Evolutionary conservation across 768 basidiomycete species (phyloP).

Genomic region (Amanita fuliginea): DNA sequence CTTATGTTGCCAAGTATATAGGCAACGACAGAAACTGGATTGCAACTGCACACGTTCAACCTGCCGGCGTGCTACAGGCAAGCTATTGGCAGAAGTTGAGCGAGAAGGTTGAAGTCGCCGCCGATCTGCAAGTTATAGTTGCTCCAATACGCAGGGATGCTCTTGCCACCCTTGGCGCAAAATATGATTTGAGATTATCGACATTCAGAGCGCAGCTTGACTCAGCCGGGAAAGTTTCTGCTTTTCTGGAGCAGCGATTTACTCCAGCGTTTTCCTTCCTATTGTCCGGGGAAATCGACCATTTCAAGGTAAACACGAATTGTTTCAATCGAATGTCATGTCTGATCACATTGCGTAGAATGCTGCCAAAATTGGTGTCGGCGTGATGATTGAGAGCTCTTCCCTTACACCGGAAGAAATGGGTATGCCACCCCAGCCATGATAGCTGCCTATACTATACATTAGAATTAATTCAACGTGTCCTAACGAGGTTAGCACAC

Average conservation of each 20-base stretch:
- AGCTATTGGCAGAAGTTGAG: constrained; percentile 96
- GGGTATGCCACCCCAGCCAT: constrained; percentile 48
- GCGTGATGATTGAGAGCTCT: constrained; percentile 94
- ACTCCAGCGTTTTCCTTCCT: constrained; percentile 92
- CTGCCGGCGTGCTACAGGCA: constrained; percentile 73
- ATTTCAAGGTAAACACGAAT: constrained; percentile 69
- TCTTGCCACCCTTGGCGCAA: constrained; percentile 87
- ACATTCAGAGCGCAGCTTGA: constrained; percentile 94
- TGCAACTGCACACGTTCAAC: constrained; percentile 84
- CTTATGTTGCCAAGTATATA: constrained; percentile 77
- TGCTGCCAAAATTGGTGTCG: constrained; percentile 88
- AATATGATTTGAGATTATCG: constrained; percentile 91
- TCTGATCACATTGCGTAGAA: constrained; percentile 47
- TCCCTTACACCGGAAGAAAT: constrained; percentile 77
- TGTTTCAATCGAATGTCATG: neutral
- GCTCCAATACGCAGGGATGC: constrained; percentile 79
- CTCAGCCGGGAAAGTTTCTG: constrained; percentile 90
- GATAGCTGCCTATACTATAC: constrained; percentile 17
- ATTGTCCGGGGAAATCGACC: constrained; percentile 95
- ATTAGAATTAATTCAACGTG: constrained; percentile 14
- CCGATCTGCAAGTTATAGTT: constrained; percentile 79
- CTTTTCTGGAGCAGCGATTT: constrained; percentile 91
- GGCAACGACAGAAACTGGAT: constrained; percentile 73
- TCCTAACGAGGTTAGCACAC: constrained; percentile 9
- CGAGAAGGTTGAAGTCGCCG: constrained; percentile 96